Base-by-base conservation (phyloP, 768 basidiomycete species). In the Piloderma croceum region DNA sequence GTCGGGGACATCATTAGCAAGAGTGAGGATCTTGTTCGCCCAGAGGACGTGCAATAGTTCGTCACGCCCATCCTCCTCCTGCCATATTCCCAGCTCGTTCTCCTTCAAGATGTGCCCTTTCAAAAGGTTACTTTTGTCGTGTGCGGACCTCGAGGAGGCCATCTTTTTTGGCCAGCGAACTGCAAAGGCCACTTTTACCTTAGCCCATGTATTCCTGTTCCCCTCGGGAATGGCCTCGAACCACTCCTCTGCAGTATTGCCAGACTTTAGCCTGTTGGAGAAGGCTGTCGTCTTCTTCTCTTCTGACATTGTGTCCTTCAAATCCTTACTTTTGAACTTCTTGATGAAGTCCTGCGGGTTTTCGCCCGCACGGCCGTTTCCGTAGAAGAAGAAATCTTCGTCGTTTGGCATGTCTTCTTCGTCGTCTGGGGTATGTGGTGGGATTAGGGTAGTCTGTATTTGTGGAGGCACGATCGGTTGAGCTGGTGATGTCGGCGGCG, bases 331-430 rank as follows among this genome's bases (percentile, higher is more conserved):
- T 34, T 31, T 17, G 22, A 41, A 23, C 19, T 21, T 34, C 39
- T 41, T 41, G 17, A 23, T 33, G 23, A 32, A 41, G 21, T 41
- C 39, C 20, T 41, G 39, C 4, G 39, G 39, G 21, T 31, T 41
- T 18, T 41, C 39, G 13, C 29, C 31, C 21, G 31, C 19, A 23
- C 39, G 17, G 19, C 31, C 39, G 35, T 41, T 34, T 7, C 39
- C 39, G 20, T 41, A 41, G 22, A 41, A 41, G 32, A 41, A 24
- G n/a, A 31, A 24, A 22, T 18, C 31, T 11, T 41, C 39, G 4
- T 31, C 12, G 32, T 34, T 41, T n/a, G 33, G 32, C 32, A 34
- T 34, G 29, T 41, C 39, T 13, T 41, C 39, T n/a, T 24, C 27
- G 15, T 27, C 21, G 11, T 22, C n/a, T 2, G 3, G 2, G n/a